Evolutionary conservation across 257 asterid genomes (phyloP).

Genomic region (Nyctanthes arbortristis): DNA sequence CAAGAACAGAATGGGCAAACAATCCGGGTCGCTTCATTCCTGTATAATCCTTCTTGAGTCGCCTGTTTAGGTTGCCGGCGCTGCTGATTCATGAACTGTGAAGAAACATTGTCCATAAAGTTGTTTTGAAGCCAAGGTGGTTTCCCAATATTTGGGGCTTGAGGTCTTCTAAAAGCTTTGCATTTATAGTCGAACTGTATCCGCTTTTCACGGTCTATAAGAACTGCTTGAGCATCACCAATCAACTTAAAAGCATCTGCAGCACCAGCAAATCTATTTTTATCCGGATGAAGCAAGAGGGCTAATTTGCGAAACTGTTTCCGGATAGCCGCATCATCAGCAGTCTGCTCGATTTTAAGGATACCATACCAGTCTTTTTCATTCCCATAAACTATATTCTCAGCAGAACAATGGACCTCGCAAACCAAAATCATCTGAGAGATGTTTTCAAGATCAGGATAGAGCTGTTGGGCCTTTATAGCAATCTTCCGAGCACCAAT

Average conservation of each 20-base stretch:
- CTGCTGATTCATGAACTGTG: constrained; percentile 26
- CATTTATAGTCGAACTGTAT: constrained; percentile 27
- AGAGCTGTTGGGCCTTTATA: too few species aligned
- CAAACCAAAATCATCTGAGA: constrained; percentile 48
- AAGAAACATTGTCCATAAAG: constrained; percentile 8
- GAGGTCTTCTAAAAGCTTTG: constrained; percentile 30
- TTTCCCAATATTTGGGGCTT: constrained; percentile 19
- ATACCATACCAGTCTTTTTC: constrained; percentile 62
- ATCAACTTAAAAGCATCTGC: constrained; percentile 55
- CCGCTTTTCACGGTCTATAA: constrained; percentile 18
- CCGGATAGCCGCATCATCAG: constrained; percentile 47
- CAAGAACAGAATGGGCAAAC: constrained; percentile 47
- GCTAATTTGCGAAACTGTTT: constrained; percentile 50
- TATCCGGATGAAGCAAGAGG: constrained; percentile 63
- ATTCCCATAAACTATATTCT: constrained; percentile 22
- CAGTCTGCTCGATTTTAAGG: constrained; percentile 44
- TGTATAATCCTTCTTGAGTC: constrained; percentile 21
- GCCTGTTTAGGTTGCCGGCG: constrained; percentile 23
- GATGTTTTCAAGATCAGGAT: constrained; percentile 34
- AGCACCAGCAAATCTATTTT: constrained; percentile 58
- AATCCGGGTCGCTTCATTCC: constrained; percentile 38
- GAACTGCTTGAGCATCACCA: constrained; percentile 40
- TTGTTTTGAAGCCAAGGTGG: constrained; percentile 35
- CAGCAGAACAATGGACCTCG: constrained; percentile 54
- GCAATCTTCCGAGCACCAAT: too few species aligned